Conservation (phyloP, 345 rosid genomes). For the Euphorbia lathyris region DNA sequence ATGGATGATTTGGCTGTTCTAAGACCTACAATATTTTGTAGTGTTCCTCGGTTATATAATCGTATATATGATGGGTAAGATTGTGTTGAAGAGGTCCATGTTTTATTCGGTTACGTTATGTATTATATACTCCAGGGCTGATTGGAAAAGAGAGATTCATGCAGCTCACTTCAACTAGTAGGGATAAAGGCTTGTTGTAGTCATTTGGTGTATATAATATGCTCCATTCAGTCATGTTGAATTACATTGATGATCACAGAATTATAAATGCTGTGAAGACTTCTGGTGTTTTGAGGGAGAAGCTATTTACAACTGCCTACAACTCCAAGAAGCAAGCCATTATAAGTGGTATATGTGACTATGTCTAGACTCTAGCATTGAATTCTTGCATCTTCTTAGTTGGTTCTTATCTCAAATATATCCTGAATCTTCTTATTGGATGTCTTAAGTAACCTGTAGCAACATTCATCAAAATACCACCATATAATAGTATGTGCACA, state of each 20-base stretch:
- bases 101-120: neutral
- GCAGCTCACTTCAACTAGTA: neutral
- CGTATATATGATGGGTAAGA: constrained; percentile 34
- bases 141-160: neutral
- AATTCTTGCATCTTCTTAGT: neutral
- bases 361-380: neutral
- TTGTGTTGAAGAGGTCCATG: neutral
- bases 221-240: constrained; percentile 14
- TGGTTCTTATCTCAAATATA: neutral
- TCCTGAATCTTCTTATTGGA: neutral
- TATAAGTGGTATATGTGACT: constrained; percentile 26
- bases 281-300: constrained; percentile 28
- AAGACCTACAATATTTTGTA: constrained; percentile 28
- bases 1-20: constrained; percentile 32
- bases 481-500: neutral
- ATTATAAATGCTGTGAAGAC: constrained; percentile 27
- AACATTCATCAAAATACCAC: neutral
- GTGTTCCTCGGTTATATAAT: constrained; percentile 32
- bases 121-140: neutral
- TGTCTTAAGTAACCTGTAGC: neutral
- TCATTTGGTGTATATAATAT: neutral
- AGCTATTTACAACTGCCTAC: constrained; percentile 29
- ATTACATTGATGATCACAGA: constrained; percentile 20
- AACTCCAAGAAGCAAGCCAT: constrained; percentile 31
- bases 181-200: neutral